Evolutionary conservation across 2,329 filamentous ascomycete species (phyloP), one percentile per base, ranked within the genome.

Genomic region (Arthrobotrys pseudoclavata): DNA sequence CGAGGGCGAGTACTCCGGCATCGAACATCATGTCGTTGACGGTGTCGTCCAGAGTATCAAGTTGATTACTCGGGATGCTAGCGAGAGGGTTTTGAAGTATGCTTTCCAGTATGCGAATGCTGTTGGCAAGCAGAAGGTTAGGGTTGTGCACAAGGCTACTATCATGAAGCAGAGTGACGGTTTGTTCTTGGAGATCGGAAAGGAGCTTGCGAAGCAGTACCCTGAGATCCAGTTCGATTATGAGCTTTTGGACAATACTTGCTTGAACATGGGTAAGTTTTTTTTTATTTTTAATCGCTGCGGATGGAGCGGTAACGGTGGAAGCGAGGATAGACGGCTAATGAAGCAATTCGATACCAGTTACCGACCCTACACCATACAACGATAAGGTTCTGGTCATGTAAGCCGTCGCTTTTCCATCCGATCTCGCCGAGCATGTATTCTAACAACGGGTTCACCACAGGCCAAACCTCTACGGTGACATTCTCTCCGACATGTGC

Each of bases 101-200:
- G 96, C 96, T 83, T 99, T 99, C 91, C 95, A 99, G 87, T 94
- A 99, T 85, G 96, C 96, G 82, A 89, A 96, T 85, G 90, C 93
- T 82, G 92, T 97, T 83, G 94, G 94, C 86, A 92, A 93, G 88
- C 94, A 90, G 84, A 97, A 97, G 92, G 95, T 98, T 83, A 93
- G 94, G 83, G 95, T 94, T 77, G 94, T 98, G 80, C 96, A 99
- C 92, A 99, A 99, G 90, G 96, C 96, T 85, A 98, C 96, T 84
- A 99, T 99, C 87, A 99, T 99, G 96, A 99, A 99, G 91, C 97
- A 97, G 93, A 95, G 92, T 84, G 96, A 99, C 85, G 96, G 96
- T 87, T 92, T 99, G 79, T 99, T 99, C 91, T 89, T 99, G 82
- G 92, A 89, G 85, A 93, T 92, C 79, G 96, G 91, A 82, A 87